Evolutionary conservation across 257 asterid genomes (phyloP).

Genomic region (Solanum tarijense): DNA sequence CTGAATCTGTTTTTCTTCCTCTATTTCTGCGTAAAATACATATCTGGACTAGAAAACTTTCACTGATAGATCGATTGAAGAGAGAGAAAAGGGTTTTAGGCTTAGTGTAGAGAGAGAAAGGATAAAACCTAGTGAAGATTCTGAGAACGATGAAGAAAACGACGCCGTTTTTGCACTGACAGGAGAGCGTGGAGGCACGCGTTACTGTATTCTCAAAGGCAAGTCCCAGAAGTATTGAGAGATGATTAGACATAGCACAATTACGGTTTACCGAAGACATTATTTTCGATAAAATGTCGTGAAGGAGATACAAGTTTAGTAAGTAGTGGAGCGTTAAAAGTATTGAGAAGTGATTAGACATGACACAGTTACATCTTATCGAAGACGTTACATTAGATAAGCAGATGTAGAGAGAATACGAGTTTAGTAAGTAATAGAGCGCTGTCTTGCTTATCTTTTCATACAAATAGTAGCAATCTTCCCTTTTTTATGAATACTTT

Average conservation of each 20-base stretch:
- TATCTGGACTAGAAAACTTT: not conserved
- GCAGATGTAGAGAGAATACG: rapidly evolving
- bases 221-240: no score
- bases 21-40: not conserved
- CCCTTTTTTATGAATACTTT: no score
- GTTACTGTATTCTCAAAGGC: not conserved
- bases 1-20: not conserved
- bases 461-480: no score
- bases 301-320: not conserved
- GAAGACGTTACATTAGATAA: not conserved
- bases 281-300: no score
- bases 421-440: not conserved
- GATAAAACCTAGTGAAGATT: not conserved
- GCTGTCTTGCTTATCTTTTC: not conserved
- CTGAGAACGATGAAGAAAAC: not conserved
- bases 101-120: not conserved
- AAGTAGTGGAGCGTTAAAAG: not conserved
- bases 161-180: not conserved
- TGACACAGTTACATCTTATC: not conserved
- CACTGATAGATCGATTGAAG: not conserved
- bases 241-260: not conserved
- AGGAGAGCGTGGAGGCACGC: not conserved
- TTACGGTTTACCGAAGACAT: not conserved
- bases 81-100: not conserved
- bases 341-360: not conserved